These are phyloP conservation scores for Penicillium capsulatum DNA, from an alignment of 2,329 filamentous ascomycete genomes.

Conservation along the genomic window DNA sequence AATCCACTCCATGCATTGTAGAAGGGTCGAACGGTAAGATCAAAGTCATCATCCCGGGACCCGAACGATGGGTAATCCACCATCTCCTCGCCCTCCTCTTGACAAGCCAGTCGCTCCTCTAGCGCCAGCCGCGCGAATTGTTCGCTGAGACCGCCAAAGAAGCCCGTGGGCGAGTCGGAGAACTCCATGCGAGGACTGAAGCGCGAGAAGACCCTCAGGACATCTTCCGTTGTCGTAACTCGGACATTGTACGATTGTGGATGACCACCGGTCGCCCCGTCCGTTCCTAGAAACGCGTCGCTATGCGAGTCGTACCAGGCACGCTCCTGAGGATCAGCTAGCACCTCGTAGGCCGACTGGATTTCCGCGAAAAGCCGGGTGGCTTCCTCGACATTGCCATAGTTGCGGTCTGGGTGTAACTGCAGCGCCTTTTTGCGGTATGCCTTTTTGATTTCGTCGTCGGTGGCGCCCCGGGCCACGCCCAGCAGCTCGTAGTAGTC, in stretches of 20 bases:
- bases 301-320: slow-evolving; percentile 98
- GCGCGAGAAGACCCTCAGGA: slow-evolving; percentile 70
- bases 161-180: slow-evolving; percentile 73
- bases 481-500: slow-evolving; percentile 73
- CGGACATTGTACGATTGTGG: slow-evolving; percentile 65
- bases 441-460: slow-evolving; percentile 90
- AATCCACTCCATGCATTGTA: slow-evolving; percentile 79
- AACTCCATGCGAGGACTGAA: slow-evolving; percentile 78
- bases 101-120: slow-evolving; percentile 73
- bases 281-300: slow-evolving; percentile 71
- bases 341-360: slow-evolving; percentile 89
- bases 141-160: slow-evolving; percentile 73
- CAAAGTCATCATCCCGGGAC: slow-evolving; percentile 66
- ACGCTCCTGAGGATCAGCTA: slow-evolving; percentile 91
- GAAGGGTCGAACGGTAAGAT: slow-evolving; percentile 72
- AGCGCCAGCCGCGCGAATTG: slow-evolving; percentile 74
- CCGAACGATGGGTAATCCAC: slow-evolving; percentile 80
- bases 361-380: slow-evolving; percentile 86
- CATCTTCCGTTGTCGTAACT: slow-evolving; percentile 75
- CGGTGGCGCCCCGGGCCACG: slow-evolving; percentile 66
- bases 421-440: slow-evolving; percentile 89
- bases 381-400: slow-evolving; percentile 75
- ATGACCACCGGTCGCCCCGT: slow-evolving; percentile 45
- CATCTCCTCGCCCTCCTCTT: slow-evolving; percentile 59
- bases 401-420: slow-evolving; percentile 91